Conservation (phyloP, 2,329 filamentous ascomycete species). For the Gliomastix tumulicola region DNA sequence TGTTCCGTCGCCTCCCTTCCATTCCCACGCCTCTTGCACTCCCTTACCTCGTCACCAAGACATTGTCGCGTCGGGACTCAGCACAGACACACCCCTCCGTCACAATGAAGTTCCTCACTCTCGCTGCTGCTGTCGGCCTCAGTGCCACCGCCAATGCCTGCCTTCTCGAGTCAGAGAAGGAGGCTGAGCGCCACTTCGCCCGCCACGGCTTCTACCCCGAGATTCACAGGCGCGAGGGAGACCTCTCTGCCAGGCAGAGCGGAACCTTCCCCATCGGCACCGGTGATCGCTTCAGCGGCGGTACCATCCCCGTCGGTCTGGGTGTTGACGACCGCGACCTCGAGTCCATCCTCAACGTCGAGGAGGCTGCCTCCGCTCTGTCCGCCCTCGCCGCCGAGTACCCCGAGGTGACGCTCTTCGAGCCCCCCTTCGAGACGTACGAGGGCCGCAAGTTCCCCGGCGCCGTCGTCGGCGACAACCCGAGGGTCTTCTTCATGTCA, state of each 20-base stretch:
- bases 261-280: constrained; percentile 27
- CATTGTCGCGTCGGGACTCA: too few species aligned
- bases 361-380: constrained; percentile 31
- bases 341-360: constrained; percentile 29
- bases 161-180: constrained; percentile 23
- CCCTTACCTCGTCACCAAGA: too few species aligned
- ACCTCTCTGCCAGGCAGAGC: constrained; percentile 9
- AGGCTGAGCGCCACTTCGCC: constrained; percentile 8
- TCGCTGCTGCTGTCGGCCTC: constrained; percentile 10
- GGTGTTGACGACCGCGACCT: constrained; percentile 21
- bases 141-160: constrained; percentile 13
- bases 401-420: constrained; percentile 24
- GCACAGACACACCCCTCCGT: neutral
- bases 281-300: constrained; percentile 32
- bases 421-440: constrained; percentile 32
- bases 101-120: constrained; percentile 12
- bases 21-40: too few species aligned
- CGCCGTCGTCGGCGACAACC: constrained; percentile 33
- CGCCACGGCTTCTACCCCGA: constrained; percentile 4
- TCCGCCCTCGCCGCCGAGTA: constrained; percentile 28
- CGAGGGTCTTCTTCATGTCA: constrained; percentile 40
- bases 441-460: constrained; percentile 29
- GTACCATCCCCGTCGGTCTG: constrained; percentile 18
- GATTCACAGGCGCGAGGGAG: constrained; percentile 7
- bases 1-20: too few species aligned